Evolutionary conservation across 192 early-diverging fungal genomes (phyloP), one percentile per base, ranked within the genome.

Genomic region (Entomortierella chlamydospora): DNA sequence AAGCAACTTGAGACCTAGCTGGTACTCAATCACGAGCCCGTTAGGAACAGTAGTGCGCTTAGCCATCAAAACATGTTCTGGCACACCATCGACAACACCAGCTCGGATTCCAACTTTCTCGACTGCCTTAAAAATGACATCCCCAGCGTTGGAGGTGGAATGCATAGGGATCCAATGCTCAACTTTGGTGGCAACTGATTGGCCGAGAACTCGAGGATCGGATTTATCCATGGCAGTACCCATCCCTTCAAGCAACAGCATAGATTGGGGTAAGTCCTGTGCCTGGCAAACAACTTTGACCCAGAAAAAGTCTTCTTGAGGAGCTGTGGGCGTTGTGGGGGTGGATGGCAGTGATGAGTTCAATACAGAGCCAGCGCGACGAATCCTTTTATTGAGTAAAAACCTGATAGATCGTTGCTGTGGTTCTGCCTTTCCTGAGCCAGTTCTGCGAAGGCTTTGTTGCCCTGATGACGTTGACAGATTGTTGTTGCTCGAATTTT

Each of bases 71-170:
- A 79, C 62, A 37, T 70, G 62, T 22, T 79, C 76, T 15, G 61
- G 76, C 3, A 74, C 81, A 45, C 81, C 82, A 68, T 85, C 86
- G 17, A 84, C 79, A 20, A 83, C 81, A 18, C 81, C 83, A 22
- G 84, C 68, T 12, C 64, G 42, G 15, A 90, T 83, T 45, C 86
- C 85, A 42, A 88, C 81, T 31, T 85, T 90, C 15, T 90, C 88
- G 4, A 88, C 43, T 0, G 87, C 78, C 56, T 68, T 83, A n/a
- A 68, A 64, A n/a, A 84, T 86, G 30, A 86, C 71, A 56, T 87
- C 84, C 13, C 82, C 73, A 41, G 86, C 83, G 18, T 82, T 84
- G 6, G 84, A 78, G 1, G 64, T 79, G 1, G 84, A 57, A 0
- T 82, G 70, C 50, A 86, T 76, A 9, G 86, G 84, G 0, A 87